Evolutionary conservation across 345 rosid species (phyloP).

Genomic region (Erysimum cheiranthoides): DNA sequence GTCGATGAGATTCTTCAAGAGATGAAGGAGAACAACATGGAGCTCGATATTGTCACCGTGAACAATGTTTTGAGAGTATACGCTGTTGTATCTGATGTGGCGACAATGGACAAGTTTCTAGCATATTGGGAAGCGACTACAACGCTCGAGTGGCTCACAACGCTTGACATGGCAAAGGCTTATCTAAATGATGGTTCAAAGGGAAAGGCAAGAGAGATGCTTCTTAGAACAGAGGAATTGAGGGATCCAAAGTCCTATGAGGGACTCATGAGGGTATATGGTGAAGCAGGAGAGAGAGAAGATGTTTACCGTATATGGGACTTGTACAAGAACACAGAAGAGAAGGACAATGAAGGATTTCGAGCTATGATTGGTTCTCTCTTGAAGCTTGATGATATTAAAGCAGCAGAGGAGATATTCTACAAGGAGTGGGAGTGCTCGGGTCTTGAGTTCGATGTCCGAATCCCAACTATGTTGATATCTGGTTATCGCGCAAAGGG

Average conservation of each 20-base stretch:
- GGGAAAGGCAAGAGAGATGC: constrained; percentile 13
- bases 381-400: constrained; percentile 22
- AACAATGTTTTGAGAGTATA: constrained; percentile 24
- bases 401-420: constrained; percentile 23
- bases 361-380: constrained; percentile 13
- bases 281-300: constrained; percentile 24
- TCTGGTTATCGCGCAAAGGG: constrained; percentile 5
- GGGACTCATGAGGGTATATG: constrained; percentile 19
- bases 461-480: constrained; percentile 9
- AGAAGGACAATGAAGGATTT: background rate
- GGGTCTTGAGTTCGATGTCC: constrained; percentile 8
- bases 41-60: constrained; percentile 7
- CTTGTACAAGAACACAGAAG: background rate
- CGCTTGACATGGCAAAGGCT: constrained; percentile 28
- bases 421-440: constrained; percentile 21
- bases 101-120: constrained; percentile 17
- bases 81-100: constrained; percentile 7
- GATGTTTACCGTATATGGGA: constrained; percentile 26
- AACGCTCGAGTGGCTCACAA: background rate
- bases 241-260: background rate
- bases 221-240: constrained; percentile 6
- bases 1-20: constrained; percentile 18
- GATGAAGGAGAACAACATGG: constrained; percentile 20
- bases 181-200: background rate
- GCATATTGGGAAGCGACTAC: background rate